Base-by-base conservation (phyloP, 208 protist genomes). In the Angomonas ambiguus region DNA sequence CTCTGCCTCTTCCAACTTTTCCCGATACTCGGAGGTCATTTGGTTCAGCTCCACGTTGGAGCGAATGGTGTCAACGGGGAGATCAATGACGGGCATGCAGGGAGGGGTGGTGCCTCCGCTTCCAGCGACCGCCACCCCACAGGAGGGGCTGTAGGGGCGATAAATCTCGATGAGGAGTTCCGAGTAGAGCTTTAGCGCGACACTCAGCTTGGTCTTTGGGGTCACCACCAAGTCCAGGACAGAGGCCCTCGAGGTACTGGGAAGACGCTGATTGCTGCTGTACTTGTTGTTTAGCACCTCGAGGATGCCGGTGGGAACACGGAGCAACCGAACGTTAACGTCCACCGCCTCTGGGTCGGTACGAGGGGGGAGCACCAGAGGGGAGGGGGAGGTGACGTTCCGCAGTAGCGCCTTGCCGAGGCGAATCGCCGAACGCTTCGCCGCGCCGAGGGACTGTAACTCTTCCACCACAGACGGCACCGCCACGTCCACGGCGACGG, bases 121-220 rank as follows among this genome's bases (percentile, higher is more conserved):
- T 22, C 57, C 32, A 25, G 73, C 68, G 27, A 81, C 56, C 11
- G 82, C 59, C 13, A 82, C 45, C 13, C 81, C 85, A 0, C 68
- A 71, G 53, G 69, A 56, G 10, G 71, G 76, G 32, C 61, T 61
- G 53, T 75, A 91, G 16, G 85, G 85, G 22, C 85, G 72, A 60
- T 76, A 79, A 1, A 91, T 28, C 27, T 91, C 79, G 11, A 91
- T 55, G n/a, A 77, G 65, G 8, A 91, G 62, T 55, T 91, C 85
- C 11, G 72, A 81, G 60, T 81, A 91, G 41, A 81, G 62, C 58
- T 76, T 79, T 30, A 91, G 67, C 18, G 62, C 85, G 22, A 88
- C 61, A 41, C 72, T 80, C 25, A 91, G 74, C 73, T 91, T 85
- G 22, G 72, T 56, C 65, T 83, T 79, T n/a, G 79, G 79, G 1